A percentile compares a stretch with the other conserved stretches of the same genome.
Conservation (phyloP, 1,284 basidiomycete species). For the Pulveroboletus sp. region DNA sequence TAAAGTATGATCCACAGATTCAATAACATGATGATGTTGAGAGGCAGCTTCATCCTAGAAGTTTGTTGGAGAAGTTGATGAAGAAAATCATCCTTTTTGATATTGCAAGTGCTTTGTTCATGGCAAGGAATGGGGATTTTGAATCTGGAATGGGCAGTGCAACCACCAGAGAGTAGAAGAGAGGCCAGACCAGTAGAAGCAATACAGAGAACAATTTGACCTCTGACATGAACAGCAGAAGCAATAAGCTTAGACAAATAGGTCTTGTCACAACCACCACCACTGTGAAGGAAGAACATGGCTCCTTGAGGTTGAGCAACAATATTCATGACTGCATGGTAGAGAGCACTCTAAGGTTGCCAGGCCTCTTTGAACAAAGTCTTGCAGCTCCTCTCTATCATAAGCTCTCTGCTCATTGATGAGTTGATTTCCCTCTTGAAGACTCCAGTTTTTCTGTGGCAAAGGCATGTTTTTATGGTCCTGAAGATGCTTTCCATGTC, state of each 20-base stretch:
- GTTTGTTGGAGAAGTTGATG: constrained; percentile 1
- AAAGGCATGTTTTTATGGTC: constrained; percentile 39
- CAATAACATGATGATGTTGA: constrained; percentile 36
- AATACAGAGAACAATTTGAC: constrained; percentile 40
- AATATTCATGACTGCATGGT: constrained; percentile 13
- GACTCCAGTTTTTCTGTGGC: constrained; percentile 32
- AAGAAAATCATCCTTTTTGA: constrained; percentile 27
- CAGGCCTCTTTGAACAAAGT: constrained; percentile 11
- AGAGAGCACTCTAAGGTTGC: constrained; percentile 5
- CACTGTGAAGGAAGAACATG: constrained; percentile 47
- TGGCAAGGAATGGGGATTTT: constrained; percentile 28
- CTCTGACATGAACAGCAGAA: constrained; percentile 28
- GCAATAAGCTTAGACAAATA: constrained; percentile 47
- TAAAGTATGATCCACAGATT: constrained; percentile 38
- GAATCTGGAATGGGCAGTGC: constrained; percentile 16
- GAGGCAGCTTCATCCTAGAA: constrained; percentile 35
- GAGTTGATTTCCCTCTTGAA: constrained; percentile 32
- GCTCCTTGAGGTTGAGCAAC: not conserved
- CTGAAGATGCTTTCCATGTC: constrained; percentile 24
- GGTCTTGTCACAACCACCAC: constrained; percentile 52
- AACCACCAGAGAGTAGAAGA: constrained; percentile 15
- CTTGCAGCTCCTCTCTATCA: constrained; percentile 23
- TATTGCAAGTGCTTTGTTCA: constrained; percentile 35
- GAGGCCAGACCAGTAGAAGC: constrained; percentile 27
- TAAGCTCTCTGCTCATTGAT: constrained; percentile 44